phyloP scores from a whole-genome alignment of 345 rosid species.

The Salix purpurea region DNA sequence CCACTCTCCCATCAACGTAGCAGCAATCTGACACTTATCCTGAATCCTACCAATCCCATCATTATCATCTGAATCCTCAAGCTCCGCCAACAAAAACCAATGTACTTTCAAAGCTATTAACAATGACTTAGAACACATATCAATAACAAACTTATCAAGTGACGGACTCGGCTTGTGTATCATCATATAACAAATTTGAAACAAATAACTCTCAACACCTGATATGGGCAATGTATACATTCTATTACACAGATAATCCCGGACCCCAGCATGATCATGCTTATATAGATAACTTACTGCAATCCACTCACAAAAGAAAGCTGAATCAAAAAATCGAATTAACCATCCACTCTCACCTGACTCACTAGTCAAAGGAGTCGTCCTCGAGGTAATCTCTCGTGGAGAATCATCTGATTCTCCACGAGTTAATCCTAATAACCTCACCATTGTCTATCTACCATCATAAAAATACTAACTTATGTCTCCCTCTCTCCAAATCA shows the following conservation, averaged over 20 bases:
- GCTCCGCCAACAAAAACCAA: conserved; percentile 95
- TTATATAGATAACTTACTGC: conserved; percentile 98
- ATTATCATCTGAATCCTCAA: conserved; percentile 92
- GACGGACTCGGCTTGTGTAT: conserved; percentile 98
- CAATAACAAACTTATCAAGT: conserved; percentile 93
- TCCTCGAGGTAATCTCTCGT: conserved; percentile 78
- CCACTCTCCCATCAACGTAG: conserved; percentile 98
- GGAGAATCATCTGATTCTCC: conserved; percentile 76
- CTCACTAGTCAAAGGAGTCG: conserved; percentile 54
- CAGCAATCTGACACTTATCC: conserved; percentile 96
- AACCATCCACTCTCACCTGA: conserved; percentile 97
- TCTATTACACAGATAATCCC: conserved; percentile 95
- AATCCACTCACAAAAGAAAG: conserved; percentile 99
- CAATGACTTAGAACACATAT: conserved; percentile 75
- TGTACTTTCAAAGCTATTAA: conserved; percentile 93
- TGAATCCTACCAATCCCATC: conserved; percentile 95
- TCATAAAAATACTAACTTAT: conserved; percentile 20
- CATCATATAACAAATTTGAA: conserved; percentile 92
- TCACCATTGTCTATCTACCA: conserved; percentile 65
- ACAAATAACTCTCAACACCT: conserved; percentile 88
- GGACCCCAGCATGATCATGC: conserved; percentile 89
- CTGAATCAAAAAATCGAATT: conserved; percentile 92
- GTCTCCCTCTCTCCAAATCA: not conserved
- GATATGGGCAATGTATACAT: conserved; percentile 92
- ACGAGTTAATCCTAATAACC: conserved; percentile 75